Conservation (phyloP, 1,284 basidiomycete genomes). For the Ganoderma multipileum region DNA sequence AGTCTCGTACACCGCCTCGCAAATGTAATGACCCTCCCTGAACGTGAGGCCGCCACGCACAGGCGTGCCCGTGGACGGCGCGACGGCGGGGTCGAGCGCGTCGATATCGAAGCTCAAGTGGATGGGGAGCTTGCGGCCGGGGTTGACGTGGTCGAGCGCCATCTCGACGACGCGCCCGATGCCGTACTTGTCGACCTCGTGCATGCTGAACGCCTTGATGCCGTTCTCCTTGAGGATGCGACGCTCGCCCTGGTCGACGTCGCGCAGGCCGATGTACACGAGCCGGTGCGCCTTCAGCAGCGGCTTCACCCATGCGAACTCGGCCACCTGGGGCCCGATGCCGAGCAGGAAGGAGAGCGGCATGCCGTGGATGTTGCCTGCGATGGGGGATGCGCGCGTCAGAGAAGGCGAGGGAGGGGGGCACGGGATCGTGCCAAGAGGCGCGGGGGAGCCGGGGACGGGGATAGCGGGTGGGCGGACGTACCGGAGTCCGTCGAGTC, state of each 20-base stretch:
- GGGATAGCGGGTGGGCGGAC: not conserved
- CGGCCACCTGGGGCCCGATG: slow-evolving; percentile 58
- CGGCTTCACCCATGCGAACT: slow-evolving; percentile 86
- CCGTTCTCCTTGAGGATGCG: slow-evolving; percentile 85
- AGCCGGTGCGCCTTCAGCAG: slow-evolving; percentile 75
- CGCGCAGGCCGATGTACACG: slow-evolving; percentile 96
- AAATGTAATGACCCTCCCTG: slow-evolving; percentile 97
- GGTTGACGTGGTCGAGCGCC: slow-evolving; percentile 95
- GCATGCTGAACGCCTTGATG: slow-evolving; percentile 98
- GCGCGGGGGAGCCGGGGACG: slow-evolving; percentile 21
- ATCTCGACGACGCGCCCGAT: slow-evolving; percentile 96
- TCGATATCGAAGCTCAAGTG: slow-evolving; percentile 99
- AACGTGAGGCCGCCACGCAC: slow-evolving; percentile 96
- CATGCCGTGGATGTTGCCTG: slow-evolving; percentile 98
- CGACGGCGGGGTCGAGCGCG: slow-evolving; percentile 91
- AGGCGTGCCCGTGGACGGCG: slow-evolving; percentile 95
- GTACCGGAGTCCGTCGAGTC: slow-evolving; percentile 83
- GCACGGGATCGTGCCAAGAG: not conserved
- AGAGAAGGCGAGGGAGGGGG: not conserved
- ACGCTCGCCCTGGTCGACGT: slow-evolving; percentile 93
- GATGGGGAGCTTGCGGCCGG: slow-evolving; percentile 82
- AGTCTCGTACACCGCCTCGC: slow-evolving; percentile 94
- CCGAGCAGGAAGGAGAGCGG: slow-evolving; percentile 95
- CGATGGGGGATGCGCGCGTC: slow-evolving; percentile 5
- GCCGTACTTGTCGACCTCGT: slow-evolving; percentile 96